phyloP scores from a whole-genome alignment of 805 yeast genomes.

The Priceomyces haplophilus region DNA sequence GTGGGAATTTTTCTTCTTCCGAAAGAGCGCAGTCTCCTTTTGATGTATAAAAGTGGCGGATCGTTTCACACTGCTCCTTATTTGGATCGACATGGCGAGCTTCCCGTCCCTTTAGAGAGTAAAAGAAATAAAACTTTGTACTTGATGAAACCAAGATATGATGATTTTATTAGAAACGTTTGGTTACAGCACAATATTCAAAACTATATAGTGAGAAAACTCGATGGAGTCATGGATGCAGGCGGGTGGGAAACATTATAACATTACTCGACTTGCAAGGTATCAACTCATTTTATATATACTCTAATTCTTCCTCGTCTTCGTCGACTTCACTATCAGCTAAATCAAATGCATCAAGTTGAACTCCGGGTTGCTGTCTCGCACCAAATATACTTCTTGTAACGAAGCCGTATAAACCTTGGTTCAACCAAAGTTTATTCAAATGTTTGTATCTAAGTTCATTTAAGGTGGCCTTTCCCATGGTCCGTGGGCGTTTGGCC shows the following conservation, averaged over 20 bases:
- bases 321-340: constrained; percentile 18
- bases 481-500: constrained; percentile 52
- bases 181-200: constrained; percentile 82
- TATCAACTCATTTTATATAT: constrained; percentile 3
- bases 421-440: constrained; percentile 59
- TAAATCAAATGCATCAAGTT: constrained; percentile 14
- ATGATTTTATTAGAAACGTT: constrained; percentile 58
- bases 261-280: constrained; percentile 1
- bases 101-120: constrained; percentile 56
- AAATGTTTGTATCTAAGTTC: constrained; percentile 52
- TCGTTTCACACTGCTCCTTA: constrained; percentile 83
- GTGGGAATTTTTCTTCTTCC: constrained; percentile 75
- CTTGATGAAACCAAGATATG: constrained; percentile 59
- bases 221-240: constrained; percentile 75
- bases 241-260: constrained; percentile 95
- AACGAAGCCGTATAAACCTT: constrained; percentile 51
- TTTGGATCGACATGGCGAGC: constrained; percentile 81
- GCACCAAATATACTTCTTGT: constrained; percentile 30
- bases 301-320: constrained; percentile 16
- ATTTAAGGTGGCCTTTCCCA: constrained; percentile 57
- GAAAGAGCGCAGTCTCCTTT: constrained; percentile 58
- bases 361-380: constrained; percentile 11
- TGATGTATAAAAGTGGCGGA: constrained; percentile 74
- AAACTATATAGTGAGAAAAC: constrained; percentile 70
- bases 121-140: constrained; percentile 71